Evolutionary conservation across 73 alveolate genomes (phyloP).

Genomic region (Paramecium primaurelia): DNA sequence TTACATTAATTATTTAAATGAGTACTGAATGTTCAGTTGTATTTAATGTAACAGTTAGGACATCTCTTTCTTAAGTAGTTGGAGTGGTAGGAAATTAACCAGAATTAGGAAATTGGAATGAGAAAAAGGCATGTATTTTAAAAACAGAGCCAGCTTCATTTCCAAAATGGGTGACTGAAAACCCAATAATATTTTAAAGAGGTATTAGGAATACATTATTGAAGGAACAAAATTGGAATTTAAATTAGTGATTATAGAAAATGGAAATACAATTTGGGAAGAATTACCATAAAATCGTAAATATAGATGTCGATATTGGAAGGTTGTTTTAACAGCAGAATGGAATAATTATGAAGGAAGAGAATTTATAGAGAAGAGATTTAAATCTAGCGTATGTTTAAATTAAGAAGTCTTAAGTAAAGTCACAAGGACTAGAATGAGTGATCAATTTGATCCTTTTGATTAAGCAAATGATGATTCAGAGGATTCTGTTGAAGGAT

Average conservation of each 20-base stretch:
- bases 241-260: neutral
- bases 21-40: neutral
- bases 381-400: neutral
- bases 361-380: slow-evolving; percentile 16
- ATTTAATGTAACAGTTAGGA: neutral
- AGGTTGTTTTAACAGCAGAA: slow-evolving; percentile 35
- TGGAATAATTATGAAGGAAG: slow-evolving; percentile 40
- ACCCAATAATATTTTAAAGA: neutral
- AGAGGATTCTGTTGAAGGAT: slow-evolving; percentile 6
- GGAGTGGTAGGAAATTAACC: slow-evolving; percentile 40
- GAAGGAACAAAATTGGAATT: slow-evolving; percentile 30
- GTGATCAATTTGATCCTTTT: slow-evolving; percentile 24
- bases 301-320: slow-evolving; percentile 5
- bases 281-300: slow-evolving; percentile 30
- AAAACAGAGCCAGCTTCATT: neutral
- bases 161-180: slow-evolving; percentile 29
- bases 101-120: slow-evolving; percentile 26
- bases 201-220: neutral
- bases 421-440: neutral
- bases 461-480: slow-evolving; percentile 38
- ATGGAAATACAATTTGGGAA: neutral
- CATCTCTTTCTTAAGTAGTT: neutral
- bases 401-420: neutral
- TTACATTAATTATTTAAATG: neutral
- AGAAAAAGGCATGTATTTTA: neutral